Conservation (phyloP, 2,329 filamentous ascomycete species). For the Aspergillus sp. region DNA sequence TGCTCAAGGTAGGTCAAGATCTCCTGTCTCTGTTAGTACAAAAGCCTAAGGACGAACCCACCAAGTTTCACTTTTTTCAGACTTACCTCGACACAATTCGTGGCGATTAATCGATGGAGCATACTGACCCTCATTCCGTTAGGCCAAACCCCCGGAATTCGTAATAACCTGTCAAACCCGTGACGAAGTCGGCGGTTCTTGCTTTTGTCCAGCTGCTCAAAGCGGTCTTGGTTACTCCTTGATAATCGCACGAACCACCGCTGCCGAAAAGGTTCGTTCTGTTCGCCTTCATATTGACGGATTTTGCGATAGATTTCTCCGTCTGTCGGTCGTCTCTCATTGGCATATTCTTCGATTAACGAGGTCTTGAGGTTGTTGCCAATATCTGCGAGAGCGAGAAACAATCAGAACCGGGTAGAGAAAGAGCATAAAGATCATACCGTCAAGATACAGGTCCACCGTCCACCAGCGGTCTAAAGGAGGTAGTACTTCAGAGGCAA, state of each 20-base stretch:
- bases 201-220: conserved; percentile 9
- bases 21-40: conserved; percentile 16
- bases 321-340: conserved; percentile 12
- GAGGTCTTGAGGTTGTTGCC: conserved; percentile 4
- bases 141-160: conserved; percentile 24
- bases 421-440: conserved; percentile 6
- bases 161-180: conserved; percentile 24
- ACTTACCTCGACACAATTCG: conserved; percentile 26
- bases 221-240: conserved; percentile 8
- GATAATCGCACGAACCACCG: conserved; percentile 12
- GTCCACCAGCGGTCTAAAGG: conserved; percentile 17
- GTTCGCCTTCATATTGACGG: conserved; percentile 12
- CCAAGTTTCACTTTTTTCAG: conserved; percentile 3
- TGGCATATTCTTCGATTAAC: conserved; percentile 13
- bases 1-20: conserved; percentile 23
- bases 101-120: conserved; percentile 17
- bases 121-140: conserved; percentile 21
- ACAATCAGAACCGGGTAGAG: conserved; percentile 3
- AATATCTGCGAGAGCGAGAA: conserved; percentile 10
- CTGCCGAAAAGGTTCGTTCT: conserved; percentile 9
- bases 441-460: conserved; percentile 22
- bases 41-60: conserved; percentile 1
- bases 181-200: conserved; percentile 10
- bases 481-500: conserved; percentile 11
- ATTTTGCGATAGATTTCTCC: conserved; percentile 16